phyloP scores from a whole-genome alignment of 768 basidiomycete species.

The Amanita molliuscula region DNA sequence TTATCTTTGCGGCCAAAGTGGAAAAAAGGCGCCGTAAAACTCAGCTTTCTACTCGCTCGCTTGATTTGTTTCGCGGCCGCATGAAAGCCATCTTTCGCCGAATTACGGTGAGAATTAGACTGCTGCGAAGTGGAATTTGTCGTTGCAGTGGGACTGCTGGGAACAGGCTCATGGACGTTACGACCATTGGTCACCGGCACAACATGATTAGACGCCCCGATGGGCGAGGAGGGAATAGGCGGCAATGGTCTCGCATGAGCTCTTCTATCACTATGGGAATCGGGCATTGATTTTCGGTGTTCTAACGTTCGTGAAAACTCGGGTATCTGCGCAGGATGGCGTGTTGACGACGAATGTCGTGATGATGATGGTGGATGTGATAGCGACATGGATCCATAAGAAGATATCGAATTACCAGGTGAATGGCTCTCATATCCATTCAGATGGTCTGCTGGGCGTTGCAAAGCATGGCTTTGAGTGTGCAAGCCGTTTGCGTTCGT shows the following conservation, averaged over 20 bases:
- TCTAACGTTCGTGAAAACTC: background rate
- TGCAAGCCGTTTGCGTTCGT: background rate
- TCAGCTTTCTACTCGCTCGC: conserved; percentile 54
- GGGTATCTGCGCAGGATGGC: background rate
- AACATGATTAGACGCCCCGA: background rate
- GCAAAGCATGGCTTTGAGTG: background rate
- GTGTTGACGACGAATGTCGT: background rate
- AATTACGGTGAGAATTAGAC: background rate
- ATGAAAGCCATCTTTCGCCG: background rate
- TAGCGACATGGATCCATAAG: background rate
- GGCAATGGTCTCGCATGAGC: conserved; percentile 1
- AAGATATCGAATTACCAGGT: conserved; percentile 1
- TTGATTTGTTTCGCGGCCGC: background rate
- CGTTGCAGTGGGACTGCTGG: background rate
- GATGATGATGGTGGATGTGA: conserved; percentile 1
- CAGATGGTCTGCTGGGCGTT: background rate
- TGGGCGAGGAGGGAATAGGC: background rate
- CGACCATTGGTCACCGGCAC: background rate
- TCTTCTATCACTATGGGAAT: background rate
- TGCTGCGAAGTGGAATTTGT: background rate
- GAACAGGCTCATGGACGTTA: background rate
- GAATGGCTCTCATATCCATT: background rate
- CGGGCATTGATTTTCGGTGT: conserved; percentile 4
- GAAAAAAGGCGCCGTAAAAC: conserved; percentile 53
- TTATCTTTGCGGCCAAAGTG: conserved; percentile 43